These are phyloP conservation scores for Atkinsonella texensis DNA, from an alignment of 2,329 filamentous ascomycete species.

Conservation along the genomic window DNA sequence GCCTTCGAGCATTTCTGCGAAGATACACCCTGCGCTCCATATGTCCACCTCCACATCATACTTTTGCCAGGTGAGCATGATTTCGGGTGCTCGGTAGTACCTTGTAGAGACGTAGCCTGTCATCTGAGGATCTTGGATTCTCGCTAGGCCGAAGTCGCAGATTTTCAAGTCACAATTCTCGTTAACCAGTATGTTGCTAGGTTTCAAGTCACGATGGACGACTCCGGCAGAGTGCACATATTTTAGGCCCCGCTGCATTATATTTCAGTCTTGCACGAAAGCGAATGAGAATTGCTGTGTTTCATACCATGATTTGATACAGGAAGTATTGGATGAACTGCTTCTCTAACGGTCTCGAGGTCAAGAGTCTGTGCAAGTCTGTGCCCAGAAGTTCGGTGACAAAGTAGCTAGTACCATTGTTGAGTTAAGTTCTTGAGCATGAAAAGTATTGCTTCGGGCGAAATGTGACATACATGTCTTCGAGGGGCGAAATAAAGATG, in stretches of 20 bases:
- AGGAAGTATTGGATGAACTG: conserved; percentile 99
- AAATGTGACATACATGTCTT: conserved; percentile 69
- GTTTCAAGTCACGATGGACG: conserved; percentile 94
- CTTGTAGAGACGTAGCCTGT: conserved; percentile 96
- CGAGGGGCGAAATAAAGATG: conserved; percentile 97
- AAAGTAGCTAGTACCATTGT: conserved; percentile 58
- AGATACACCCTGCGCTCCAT: conserved; percentile 98
- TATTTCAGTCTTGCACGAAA: conserved; percentile 7
- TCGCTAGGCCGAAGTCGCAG: conserved; percentile 94
- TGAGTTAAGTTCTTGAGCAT: conserved; percentile 9
- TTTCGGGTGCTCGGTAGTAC: conserved; percentile 97
- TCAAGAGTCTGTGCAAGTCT: conserved; percentile 88
- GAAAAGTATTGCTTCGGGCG: conserved; percentile 4
- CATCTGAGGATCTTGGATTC: conserved; percentile 99
- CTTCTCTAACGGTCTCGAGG: conserved; percentile 91
- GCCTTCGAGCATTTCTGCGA: conserved; percentile 97
- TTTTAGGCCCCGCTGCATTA: conserved; percentile 75
- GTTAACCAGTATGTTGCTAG: conserved; percentile 98
- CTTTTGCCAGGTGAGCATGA: conserved; percentile 99
- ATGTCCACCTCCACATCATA: conserved; percentile 99
- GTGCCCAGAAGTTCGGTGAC: conserved; percentile 96
- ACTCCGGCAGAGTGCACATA: conserved; percentile 98
- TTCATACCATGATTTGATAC: conserved; percentile 87
- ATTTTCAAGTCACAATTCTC: conserved; percentile 99
- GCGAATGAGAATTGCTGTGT: too few species aligned